A percentile compares a stretch with the other conserved stretches of the same genome.
phyloP scores from a whole-genome alignment of 768 basidiomycete genomes.

The Lactifluus subvellereus region DNA sequence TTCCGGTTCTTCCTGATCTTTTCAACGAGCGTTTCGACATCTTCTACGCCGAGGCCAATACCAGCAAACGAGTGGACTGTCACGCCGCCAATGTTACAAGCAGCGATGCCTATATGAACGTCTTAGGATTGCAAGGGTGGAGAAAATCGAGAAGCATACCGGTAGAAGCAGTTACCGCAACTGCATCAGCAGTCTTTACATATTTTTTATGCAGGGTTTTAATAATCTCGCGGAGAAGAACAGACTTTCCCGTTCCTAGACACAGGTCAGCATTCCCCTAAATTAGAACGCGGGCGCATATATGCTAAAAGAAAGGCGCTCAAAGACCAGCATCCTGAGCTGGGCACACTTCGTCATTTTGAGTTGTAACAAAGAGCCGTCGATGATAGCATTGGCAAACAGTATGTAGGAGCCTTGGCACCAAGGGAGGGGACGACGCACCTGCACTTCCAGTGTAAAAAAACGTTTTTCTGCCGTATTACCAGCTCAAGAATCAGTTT shows the following conservation, averaged over 20 bases:
- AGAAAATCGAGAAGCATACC: constrained; percentile 39
- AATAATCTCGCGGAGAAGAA: constrained; percentile 90
- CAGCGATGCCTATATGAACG: constrained; percentile 66
- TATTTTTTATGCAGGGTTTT: constrained; percentile 55
- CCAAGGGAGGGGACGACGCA: constrained; percentile 33
- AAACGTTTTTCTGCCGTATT: constrained; percentile 65
- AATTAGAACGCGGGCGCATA: background rate
- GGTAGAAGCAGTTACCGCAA: constrained; percentile 93
- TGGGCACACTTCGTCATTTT: background rate
- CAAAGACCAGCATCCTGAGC: constrained; percentile 7
- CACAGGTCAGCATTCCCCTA: background rate
- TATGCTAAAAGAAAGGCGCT: constrained; percentile 1
- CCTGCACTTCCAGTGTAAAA: constrained; percentile 99
- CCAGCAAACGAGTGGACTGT: constrained; percentile 97
- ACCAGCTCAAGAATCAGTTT: constrained; percentile 77
- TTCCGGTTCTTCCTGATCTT: constrained; percentile 84
- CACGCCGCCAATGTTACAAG: constrained; percentile 94
- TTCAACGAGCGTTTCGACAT: constrained; percentile 49
- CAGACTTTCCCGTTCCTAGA: constrained; percentile 93
- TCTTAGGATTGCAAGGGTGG: background rate
- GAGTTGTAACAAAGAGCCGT: background rate
- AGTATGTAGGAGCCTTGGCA: constrained; percentile 5
- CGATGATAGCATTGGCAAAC: background rate
- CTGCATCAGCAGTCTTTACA: constrained; percentile 53
- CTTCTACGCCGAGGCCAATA: constrained; percentile 75